Base-by-base conservation (phyloP, 306 rosid genomes). In the Coriaria nepalensis region DNA sequence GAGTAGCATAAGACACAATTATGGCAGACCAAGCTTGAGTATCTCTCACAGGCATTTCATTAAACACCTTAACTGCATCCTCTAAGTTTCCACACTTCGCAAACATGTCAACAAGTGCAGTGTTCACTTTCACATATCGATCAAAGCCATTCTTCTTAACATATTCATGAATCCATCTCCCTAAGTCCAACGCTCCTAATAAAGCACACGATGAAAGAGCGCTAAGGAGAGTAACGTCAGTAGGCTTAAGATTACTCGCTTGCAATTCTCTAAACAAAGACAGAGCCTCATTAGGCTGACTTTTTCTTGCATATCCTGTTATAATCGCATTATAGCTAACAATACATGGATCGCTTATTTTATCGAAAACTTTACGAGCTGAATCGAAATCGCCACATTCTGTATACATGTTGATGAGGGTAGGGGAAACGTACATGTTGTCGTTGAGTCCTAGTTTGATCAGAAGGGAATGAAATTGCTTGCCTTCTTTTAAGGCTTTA, bases 121-220 rank as follows among this genome's bases (percentile, higher is more conserved):
- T 86, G 58, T 81, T 82, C 6, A 86, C 96, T 62, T 86, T 86
- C 6, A 86, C 90, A 57, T 61, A 70, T 37, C 34, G 68, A 66
- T 73, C 86, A 64, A 86, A 75, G 47, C 74, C 69, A 6, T 76
- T 65, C 66, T 77, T 86, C 76, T 79, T 79, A 52, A 82, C 78
- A 59, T 77, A 86, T 63, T 86, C 96, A 62, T 86, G 81, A 38
- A 79, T 67, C 93, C 96, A 86, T 75, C 67, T 82, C 47, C 90
- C 96, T 40, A 86, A 60, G 44, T 79, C 83, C 46, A 82, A 56
- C 2, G 93, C 75, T 38, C 96, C 93, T 8, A 79, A 60, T 73
- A 82, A 50, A 61, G 90, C 74, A 14, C 90, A 82, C 0, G 86
- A 82, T 0, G 81, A 74, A 59, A 86, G 93, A 0, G 43, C 72